Conservation (phyloP, 768 basidiomycete genomes). For the Tephrocybe rancida region DNA sequence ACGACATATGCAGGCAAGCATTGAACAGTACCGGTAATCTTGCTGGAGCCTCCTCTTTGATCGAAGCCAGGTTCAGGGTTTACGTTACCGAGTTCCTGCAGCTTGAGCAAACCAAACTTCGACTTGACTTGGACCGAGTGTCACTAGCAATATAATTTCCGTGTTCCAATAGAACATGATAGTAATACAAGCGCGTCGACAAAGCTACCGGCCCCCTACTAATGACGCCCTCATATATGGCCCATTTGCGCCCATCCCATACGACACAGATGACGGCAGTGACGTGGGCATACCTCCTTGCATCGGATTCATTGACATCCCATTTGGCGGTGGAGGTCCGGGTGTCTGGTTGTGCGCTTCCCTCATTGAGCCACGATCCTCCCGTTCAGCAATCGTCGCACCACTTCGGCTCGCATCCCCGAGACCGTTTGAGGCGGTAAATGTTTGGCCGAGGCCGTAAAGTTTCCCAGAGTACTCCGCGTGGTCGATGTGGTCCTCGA, state of each 20-base stretch:
- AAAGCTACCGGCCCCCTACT: conserved; percentile 49
- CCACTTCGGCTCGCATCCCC: conserved; percentile 68
- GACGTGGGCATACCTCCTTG: conserved; percentile 45
- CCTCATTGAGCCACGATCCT: conserved; percentile 59
- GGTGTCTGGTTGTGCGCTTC: conserved; percentile 64
- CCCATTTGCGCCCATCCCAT: conserved; percentile 60
- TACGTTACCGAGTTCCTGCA: no score
- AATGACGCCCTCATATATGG: conserved; percentile 69
- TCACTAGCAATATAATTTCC: conserved; percentile 19
- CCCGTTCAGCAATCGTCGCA: conserved; percentile 81
- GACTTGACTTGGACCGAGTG: no score
- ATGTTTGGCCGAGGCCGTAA: conserved; percentile 83
- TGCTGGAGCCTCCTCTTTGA: no score
- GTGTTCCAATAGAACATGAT: conserved; percentile 1
- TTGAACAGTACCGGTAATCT: no score
- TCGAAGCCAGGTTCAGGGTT: no score
- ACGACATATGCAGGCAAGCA: no score
- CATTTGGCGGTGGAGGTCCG: conserved; percentile 40
- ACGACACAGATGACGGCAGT: conserved; percentile 51
- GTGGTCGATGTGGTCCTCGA: conserved; percentile 88
- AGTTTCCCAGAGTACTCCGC: conserved; percentile 80
- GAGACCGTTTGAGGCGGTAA: conserved; percentile 66
- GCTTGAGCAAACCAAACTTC: no score
- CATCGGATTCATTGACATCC: conserved; percentile 54
- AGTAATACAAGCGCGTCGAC: conserved; percentile 26